These are phyloP conservation scores for Paracorniculantispora psalliotae DNA, from an alignment of 2,329 filamentous ascomycete genomes.

Conservation along the genomic window DNA sequence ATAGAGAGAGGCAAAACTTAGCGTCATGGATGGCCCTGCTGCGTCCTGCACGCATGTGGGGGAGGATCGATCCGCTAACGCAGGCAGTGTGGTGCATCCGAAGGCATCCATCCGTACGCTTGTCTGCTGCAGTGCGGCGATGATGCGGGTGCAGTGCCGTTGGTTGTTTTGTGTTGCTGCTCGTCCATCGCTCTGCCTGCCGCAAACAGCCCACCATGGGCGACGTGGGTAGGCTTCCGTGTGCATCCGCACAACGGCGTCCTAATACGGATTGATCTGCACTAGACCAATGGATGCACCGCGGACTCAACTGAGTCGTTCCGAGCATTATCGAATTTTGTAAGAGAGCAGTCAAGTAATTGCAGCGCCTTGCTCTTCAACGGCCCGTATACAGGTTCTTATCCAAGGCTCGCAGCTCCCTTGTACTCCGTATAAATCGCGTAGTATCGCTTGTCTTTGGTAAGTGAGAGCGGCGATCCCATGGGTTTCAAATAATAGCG, in stretches of 20 bases:
- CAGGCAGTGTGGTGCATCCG: not conserved
- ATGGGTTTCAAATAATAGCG: too few species aligned
- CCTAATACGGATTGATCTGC: not conserved
- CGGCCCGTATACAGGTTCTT: too few species aligned
- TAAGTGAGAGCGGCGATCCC: too few species aligned
- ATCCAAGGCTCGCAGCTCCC: too few species aligned
- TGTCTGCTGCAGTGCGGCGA: not conserved
- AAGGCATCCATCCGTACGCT: not conserved
- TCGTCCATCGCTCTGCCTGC: not conserved
- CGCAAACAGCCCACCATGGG: not conserved
- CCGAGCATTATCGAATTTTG: too few species aligned
- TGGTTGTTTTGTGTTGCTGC: not conserved
- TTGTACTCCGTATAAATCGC: too few species aligned
- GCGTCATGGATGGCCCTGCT: not conserved
- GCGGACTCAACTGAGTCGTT: too few species aligned
- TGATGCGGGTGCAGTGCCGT: not conserved
- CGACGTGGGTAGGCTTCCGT: not conserved
- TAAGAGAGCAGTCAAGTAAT: too few species aligned
- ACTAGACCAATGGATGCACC: too few species aligned
- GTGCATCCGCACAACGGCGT: not conserved
- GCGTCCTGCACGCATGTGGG: not conserved
- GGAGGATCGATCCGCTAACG: slow-evolving; percentile 10
- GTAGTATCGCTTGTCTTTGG: too few species aligned
- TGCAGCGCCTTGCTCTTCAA: too few species aligned
- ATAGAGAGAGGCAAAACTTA: not conserved